Evolutionary conservation across 1,139 yeast species (phyloP).

Genomic region (Magnusiomyces fungicola): DNA sequence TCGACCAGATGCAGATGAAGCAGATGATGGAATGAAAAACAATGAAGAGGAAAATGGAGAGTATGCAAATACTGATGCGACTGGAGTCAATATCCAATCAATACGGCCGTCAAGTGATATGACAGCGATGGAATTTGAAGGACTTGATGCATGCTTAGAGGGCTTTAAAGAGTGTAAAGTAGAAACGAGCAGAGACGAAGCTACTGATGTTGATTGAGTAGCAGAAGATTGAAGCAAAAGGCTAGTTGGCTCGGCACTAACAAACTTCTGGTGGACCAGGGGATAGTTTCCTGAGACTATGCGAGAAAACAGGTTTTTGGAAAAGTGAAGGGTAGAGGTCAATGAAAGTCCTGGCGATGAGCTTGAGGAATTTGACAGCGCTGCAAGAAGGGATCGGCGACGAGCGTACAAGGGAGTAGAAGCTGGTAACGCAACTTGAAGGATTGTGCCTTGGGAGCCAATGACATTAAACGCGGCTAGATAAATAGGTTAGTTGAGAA

Average conservation of each 20-base stretch:
- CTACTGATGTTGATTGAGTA: background rate
- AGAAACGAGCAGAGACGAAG: constrained; percentile 9
- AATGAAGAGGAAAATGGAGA: constrained; percentile 26
- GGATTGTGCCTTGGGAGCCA: constrained; percentile 38
- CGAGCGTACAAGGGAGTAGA: constrained; percentile 42
- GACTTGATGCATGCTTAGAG: no score
- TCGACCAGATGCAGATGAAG: background rate
- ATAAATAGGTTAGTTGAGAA: constrained; percentile 9
- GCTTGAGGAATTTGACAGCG: constrained; percentile 35
- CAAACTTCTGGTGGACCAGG: constrained; percentile 9
- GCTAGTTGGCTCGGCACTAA: constrained; percentile 8
- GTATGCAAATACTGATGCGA: constrained; percentile 25
- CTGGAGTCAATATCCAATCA: constrained; percentile 30
- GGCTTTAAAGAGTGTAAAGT: constrained; percentile 16
- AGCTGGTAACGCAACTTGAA: constrained; percentile 43
- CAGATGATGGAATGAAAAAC: constrained; percentile 18
- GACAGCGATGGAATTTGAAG: constrained; percentile 26
- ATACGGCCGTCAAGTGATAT: constrained; percentile 34
- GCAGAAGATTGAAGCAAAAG: constrained; percentile 10
- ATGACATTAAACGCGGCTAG: constrained; percentile 32
- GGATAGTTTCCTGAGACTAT: constrained; percentile 6
- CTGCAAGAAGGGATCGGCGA: constrained; percentile 39
- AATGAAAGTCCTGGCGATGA: background rate
- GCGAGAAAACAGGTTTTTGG: constrained; percentile 3
- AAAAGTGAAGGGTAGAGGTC: constrained; percentile 8